phyloP scores from a whole-genome alignment of 345 rosid species.

The Gossypium stocksii region DNA sequence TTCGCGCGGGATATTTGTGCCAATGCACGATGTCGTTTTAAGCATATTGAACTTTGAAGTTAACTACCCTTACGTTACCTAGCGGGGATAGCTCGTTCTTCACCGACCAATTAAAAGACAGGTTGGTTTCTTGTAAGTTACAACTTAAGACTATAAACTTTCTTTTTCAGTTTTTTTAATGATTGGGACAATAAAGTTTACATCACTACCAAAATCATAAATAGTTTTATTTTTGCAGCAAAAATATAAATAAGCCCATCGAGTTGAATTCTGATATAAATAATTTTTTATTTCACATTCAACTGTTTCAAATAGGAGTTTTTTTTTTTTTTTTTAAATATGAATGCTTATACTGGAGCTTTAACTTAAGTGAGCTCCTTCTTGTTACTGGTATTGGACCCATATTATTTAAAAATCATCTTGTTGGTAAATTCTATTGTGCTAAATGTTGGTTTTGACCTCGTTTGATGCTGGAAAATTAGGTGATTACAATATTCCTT shows the following conservation, averaged over 20 bases:
- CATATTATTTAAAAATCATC: too few species aligned
- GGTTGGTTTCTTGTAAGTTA: not conserved
- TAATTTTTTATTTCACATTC: too few species aligned
- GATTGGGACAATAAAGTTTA: not conserved
- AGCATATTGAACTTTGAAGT: not conserved
- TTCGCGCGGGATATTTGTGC: not conserved
- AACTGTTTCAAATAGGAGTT: too few species aligned
- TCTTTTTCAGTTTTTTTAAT: not conserved
- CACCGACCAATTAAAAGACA: not conserved
- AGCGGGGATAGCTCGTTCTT: not conserved
- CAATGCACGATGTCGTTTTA: constrained; percentile 17
- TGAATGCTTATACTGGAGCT: too few species aligned
- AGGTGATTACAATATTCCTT: too few species aligned
- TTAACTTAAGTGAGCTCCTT: too few species aligned
- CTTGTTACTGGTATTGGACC: too few species aligned
- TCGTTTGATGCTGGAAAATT: too few species aligned
- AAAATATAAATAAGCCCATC: not conserved
- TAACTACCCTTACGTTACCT: not conserved
- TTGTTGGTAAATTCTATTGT: too few species aligned
- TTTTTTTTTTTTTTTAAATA: too few species aligned
- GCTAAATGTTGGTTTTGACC: too few species aligned
- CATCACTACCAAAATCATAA: not conserved
- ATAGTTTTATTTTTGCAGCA: not conserved
- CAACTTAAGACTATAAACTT: too few species aligned
- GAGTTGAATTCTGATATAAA: not conserved